Evolutionary conservation across 257 asterid genomes (phyloP), one percentile per base, ranked within the genome.

Genomic region (Nicotiana benthamiana): DNA sequence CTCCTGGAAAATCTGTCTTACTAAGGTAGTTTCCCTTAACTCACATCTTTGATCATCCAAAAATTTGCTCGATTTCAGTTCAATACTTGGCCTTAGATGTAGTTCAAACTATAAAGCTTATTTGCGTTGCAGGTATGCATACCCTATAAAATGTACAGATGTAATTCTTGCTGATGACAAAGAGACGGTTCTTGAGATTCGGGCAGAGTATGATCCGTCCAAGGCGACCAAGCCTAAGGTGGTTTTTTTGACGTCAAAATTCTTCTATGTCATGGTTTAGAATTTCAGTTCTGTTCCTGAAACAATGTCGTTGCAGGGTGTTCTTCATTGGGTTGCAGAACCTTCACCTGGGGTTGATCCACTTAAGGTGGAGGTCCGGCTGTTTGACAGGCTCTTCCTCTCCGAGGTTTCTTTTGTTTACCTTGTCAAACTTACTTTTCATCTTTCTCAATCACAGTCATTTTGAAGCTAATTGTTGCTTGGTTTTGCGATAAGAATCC

Each of bases 191-290:
- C 86, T 82, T 62, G 98, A 95, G 88, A 88, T 93, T 75, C 92
- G 54, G 57, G 99, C 93, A 2, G 96, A 92, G 84, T 93, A 89
- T 81, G 99, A 95, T 77, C 95, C 92, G 32, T 85, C 87, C 51
- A 95, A 95, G 89, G 90, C 87, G 59, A 86, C 86, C 84, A 95
- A 95, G 82, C 99, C 98, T 28, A 95, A 95, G 99, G 98, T 95
- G 82, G 32, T 30, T 54, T 36, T 53, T 22, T 62, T 61, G 18
- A 57, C 43, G 56, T 20, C 66, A 9, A 9, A 75, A 52, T 46
- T 24, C 27, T 46, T 24, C 61, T 24, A 0, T 13, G 26, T 24
- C 48, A 22, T 46, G 40, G 5, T n/a, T 70, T 72, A 72, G 40
- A 12, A 22, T 40, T 36, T n/a, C 75, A n/a, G 75, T 17, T 17